Evolutionary conservation across 2,329 filamentous ascomycete genomes (phyloP), one percentile per base, ranked within the genome.

Genomic region (Fusarium aywerte): DNA sequence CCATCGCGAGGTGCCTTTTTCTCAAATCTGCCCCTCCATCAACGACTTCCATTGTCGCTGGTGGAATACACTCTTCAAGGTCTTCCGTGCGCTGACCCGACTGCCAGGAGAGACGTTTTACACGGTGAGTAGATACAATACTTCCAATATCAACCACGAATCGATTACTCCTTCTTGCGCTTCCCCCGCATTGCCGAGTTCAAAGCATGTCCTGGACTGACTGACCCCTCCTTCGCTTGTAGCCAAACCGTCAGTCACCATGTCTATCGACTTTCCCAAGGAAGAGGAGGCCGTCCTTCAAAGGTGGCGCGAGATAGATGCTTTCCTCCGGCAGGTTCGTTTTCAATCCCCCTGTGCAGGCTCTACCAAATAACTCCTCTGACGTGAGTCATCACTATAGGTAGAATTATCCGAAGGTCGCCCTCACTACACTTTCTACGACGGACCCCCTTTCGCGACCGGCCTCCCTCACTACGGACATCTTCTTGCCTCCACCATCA

Each of bases 391-490:
- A 29, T 38, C 10, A n/a, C 31, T 31, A 29, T 45, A 88, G 83
- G 80, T 90, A 65, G 91, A 96, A 80, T 87, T 98, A 62, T 96
- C 94, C 12, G 87, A 92, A 78, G 92, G 91, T 69, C 88, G 90
- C 65, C 88, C 91, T 67, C 91, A 89, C 53, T 99, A 97, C 78
- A 97, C 93, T 57, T 99, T 99, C 82, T 98, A 97, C 82, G 92
- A 95, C 85, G 92, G 92, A 12, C 91, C 90, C 58, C 90, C 91
- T 7, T 93, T 93, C 76, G 90, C 89, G 76, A 97, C 90, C 70
- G 90, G 86, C 58, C 78, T 88, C 18, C 86, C 86, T 63, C 88
- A 90, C 71, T 90, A 85, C 62, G 85, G 85, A 64, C 93, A 97
- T 80, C 82, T 97, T 52, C 85, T 97, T 69, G 92, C 95, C 35